Conservation (phyloP, 352 stramenopile species). For the Globisporangium parvum region DNA sequence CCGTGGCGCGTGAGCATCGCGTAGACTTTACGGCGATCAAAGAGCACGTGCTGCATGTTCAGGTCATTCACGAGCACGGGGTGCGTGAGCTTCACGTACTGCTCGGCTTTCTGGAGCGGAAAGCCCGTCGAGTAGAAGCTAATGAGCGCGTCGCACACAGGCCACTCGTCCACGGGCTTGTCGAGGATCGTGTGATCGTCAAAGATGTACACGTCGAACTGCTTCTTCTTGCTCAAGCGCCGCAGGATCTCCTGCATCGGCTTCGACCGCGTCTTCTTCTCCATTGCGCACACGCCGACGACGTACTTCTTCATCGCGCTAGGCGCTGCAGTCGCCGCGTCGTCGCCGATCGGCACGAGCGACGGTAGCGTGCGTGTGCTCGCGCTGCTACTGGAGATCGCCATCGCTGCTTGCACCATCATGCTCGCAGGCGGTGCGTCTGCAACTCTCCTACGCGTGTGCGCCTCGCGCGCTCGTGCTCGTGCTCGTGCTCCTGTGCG, state of each 20-base stretch:
- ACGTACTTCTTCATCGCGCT: conserved; percentile 54
- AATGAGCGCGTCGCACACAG: conserved; percentile 96
- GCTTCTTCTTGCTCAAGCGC: conserved; percentile 86
- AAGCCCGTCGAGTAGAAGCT: conserved; percentile 98
- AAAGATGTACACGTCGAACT: conserved; percentile 98
- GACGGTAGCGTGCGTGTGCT: background rate
- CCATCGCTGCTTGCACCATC: conserved; percentile 7
- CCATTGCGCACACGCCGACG: conserved; percentile 98
- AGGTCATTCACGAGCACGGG: conserved; percentile 98
- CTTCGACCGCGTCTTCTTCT: conserved; percentile 98
- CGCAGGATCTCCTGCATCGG: conserved; percentile 96
- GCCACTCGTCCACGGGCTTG: conserved; percentile 92
- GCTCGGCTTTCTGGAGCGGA: conserved; percentile 95
- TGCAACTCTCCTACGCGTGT: background rate
- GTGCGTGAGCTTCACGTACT: conserved; percentile 94
- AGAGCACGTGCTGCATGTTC: conserved; percentile 94
- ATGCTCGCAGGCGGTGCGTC: background rate
- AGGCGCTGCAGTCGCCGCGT: background rate
- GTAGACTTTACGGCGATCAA: conserved; percentile 96
- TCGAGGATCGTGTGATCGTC: conserved; percentile 96
- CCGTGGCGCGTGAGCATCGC: conserved; percentile 91
- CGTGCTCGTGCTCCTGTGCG: background rate
- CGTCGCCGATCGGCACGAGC: background rate
- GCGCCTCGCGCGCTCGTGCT: too few species aligned
- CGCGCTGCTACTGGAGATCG: background rate